A percentile compares a stretch with the other conserved stretches of the same genome.
phyloP scores from a whole-genome alignment of 768 basidiomycete genomes.

The Lactarius sanguifluus region DNA sequence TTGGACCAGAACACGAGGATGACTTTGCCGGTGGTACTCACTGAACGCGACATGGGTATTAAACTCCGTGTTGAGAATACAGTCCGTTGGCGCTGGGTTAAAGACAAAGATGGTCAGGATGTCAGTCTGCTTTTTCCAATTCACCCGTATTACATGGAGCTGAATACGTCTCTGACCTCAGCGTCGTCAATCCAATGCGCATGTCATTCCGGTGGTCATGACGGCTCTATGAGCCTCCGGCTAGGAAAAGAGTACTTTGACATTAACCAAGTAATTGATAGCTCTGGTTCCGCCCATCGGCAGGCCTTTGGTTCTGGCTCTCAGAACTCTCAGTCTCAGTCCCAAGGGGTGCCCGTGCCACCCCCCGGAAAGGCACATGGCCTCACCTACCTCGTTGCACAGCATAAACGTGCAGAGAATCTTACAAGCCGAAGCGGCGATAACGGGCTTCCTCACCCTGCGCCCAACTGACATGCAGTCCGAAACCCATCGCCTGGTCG shows the following conservation, averaged over 20 bases:
- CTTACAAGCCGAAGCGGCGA: slow-evolving; percentile 79
- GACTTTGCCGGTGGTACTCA: slow-evolving; percentile 59
- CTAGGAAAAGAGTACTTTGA: slow-evolving; percentile 95
- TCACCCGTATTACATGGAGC: slow-evolving; percentile 6
- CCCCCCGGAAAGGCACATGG: slow-evolving; percentile 58
- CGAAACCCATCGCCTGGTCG: slow-evolving; percentile 85
- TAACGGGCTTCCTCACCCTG: slow-evolving; percentile 81
- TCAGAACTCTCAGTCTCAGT: slow-evolving; percentile 43
- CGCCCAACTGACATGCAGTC: slow-evolving; percentile 89
- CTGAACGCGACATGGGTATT: slow-evolving; percentile 73
- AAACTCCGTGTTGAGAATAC: slow-evolving; percentile 93
- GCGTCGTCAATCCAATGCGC: slow-evolving; percentile 86
- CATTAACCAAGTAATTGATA: slow-evolving; percentile 76
- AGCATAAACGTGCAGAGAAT: slow-evolving; percentile 84
- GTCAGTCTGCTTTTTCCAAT: slow-evolving; percentile 49
- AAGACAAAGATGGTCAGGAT: slow-evolving; percentile 69
- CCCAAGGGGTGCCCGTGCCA: slow-evolving; percentile 25
- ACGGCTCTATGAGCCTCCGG: slow-evolving; percentile 86
- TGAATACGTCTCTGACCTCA: slow-evolving; percentile 35
- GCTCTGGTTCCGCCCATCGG: slow-evolving; percentile 64
- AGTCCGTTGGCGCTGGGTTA: slow-evolving; percentile 92
- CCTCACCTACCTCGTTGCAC: slow-evolving; percentile 85
- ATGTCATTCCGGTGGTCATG: slow-evolving; percentile 94
- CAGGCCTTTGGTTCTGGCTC: slow-evolving; percentile 54
- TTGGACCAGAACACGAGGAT: slow-evolving; percentile 77